Evolutionary conservation across 306 rosid species (phyloP), one percentile per base, ranked within the genome.

Genomic region (Casuarina cunninghamiana): DNA sequence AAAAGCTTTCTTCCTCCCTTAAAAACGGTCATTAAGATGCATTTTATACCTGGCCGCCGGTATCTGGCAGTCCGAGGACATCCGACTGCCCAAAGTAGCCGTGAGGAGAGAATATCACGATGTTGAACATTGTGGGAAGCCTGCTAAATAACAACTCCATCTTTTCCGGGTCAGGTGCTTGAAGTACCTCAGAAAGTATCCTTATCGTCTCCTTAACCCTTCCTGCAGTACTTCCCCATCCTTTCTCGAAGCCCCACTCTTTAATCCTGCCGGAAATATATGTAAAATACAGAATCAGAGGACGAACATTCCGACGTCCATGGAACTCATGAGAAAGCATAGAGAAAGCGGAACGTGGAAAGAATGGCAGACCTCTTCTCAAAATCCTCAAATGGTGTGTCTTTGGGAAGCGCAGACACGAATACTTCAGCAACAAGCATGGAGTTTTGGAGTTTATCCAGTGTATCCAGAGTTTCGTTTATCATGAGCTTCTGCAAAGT

Each of bases 231-330:
- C 88, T 92, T 57, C 97, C 98, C 98, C 98, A 94, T 1, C 98
- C 98, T 87, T 82, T 92, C 88, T 94, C 98, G 81, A 94, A 94
- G 2, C 98, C 98, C 97, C 97, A 92, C 46, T 94, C 92, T 67
- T 87, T 87, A 3, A 94, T 73, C 88, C 98, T 94, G 83, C 10
- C 15, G 71, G 65, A 66, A 65, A 60, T 7, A 26, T 70, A 26
- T 26, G 32, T 26, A 26, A 26, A 67, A n/a, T 67, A 65, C 17
- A 69, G 9, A 16, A 49, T 5, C 16, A 55, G 69, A 55, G 3
- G 50, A 19, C 8, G 4, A 3, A 17, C 71, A 0, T 4, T 37
- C 43, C 69, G 17, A 43, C 42, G 11, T 17, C 15, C 12, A 42
- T 41, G 48, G 71, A 13, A 38, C 5, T 41, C 42, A 7, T 42